Base-by-base conservation (phyloP, 305 asterid species). In the Fraxinus greggii region DNA sequence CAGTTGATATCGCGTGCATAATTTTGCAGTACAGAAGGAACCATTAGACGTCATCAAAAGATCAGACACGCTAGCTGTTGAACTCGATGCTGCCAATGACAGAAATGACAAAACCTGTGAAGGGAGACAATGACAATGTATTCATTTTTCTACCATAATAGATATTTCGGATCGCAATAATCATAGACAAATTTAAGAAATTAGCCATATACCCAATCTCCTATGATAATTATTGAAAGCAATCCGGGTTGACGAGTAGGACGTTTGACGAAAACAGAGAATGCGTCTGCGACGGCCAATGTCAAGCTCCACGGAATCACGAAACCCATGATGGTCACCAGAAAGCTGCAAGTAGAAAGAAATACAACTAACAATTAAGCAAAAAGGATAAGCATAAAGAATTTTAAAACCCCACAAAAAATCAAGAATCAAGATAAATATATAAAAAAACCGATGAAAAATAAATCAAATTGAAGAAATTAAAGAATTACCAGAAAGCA, bases 221-320 rank as follows among this genome's bases (percentile, higher is more conserved):
- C 99, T 77, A 91, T 35, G 36, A 94, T 93, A 28, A 94, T 86
- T 1, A 94, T 81, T 7, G 93, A 88, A 67, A 93, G 85, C 48
- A 93, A 76, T 84, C 94, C 92, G 5, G 88, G 85, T 72, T 88
- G 93, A 48, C 85, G 92, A 83, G 91, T 75, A 29, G 98, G 90
- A 12, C 95, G 94, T 76, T 88, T 93, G 17, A 92, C 48, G 63
- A 93, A 90, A 29, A 94, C 90, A 0, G 97, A 88, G 85, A 91
- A 89, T 21, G 88, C 90, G 70, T 96, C 99, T 76, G 89, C 97
- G 85, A 89, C 84, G 1, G 97, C 98, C 73, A 96, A 74, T 13
- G 96, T 94, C 81, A 96, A 82, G 90, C 98, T 94, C 99, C 99
- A 96, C 24, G 98, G 97, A 24, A 96, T 88, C 76, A 91, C 90